Percentiles rank a stretch among this genome's conserved stretches.
phyloP scores from a whole-genome alignment of 208 protist species.

The Crithidia fasciculata region DNA sequence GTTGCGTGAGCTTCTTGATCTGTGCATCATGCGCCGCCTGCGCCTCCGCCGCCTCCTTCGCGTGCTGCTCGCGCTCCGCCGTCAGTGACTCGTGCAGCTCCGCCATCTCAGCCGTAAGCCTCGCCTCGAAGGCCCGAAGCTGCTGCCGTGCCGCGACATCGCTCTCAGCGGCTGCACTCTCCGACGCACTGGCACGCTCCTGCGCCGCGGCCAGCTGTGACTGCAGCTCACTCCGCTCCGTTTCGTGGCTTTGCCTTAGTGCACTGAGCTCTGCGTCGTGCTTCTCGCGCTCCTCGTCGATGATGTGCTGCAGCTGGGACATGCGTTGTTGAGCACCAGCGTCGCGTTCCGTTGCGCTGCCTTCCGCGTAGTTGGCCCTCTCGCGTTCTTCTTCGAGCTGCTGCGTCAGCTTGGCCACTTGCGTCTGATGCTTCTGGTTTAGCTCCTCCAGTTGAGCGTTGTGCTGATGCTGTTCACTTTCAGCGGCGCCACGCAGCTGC shows the following conservation, averaged over 20 bases:
- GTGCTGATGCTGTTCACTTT: background rate
- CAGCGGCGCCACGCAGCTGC: background rate
- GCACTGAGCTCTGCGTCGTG: constrained; percentile 8
- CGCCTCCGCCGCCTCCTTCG: background rate
- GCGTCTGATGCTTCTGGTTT: background rate
- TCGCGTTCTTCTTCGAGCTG: constrained; percentile 20
- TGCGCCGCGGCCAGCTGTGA: background rate
- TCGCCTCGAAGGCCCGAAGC: background rate
- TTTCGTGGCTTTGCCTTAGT: constrained; percentile 7
- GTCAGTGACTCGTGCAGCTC: background rate
- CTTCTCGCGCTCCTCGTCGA: constrained; percentile 1
- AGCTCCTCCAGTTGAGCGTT: background rate
- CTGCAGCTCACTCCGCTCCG: background rate
- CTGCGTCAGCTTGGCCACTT: constrained; percentile 19
- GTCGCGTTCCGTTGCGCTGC: constrained; percentile 8
- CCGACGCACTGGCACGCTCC: background rate
- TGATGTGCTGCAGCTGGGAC: constrained; percentile 1
- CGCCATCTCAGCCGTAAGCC: background rate
- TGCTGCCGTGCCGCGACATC: background rate
- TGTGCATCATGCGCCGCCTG: background rate
- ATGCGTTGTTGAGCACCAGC: constrained; percentile 6
- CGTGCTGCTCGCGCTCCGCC: constrained; percentile 13
- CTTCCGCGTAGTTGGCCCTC: constrained; percentile 16
- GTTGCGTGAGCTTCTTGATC: constrained; percentile 23
- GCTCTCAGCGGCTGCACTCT: background rate